These are phyloP conservation scores for Petunia axillaris DNA, from an alignment of 257 asterid genomes.

Conservation along the genomic window DNA sequence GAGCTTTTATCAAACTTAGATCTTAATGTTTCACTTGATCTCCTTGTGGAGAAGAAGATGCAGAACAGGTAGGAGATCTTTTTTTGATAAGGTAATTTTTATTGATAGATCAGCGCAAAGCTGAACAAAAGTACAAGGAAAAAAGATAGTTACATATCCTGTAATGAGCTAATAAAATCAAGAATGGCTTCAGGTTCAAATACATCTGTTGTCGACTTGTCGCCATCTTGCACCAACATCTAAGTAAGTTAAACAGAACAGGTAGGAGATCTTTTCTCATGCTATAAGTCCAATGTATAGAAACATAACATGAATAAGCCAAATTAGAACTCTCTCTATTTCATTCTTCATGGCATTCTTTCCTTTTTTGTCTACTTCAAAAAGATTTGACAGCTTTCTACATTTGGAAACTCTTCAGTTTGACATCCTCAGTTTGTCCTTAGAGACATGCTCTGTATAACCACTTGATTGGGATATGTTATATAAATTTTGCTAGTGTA, in stretches of 20 bases:
- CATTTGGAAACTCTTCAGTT: background rate
- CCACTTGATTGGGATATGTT: background rate
- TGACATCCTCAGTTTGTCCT: constrained; percentile 9
- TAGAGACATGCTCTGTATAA: background rate
- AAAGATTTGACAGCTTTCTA: background rate
- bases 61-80: background rate
- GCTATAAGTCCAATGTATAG: background rate
- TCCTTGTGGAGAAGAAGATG: constrained; percentile 18
- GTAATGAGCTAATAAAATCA: too few species aligned
- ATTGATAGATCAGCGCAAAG: too few species aligned
- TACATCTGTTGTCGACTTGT: too few species aligned
- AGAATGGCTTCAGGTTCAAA: too few species aligned
- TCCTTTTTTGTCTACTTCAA: background rate
- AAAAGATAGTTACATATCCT: too few species aligned
- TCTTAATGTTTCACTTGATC: constrained; percentile 15
- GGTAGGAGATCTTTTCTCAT: constrained; percentile 6
- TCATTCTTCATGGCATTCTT: background rate
- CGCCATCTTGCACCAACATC: too few species aligned
- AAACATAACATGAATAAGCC: constrained; percentile 2
- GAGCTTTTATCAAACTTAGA: constrained; percentile 1
- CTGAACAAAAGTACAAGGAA: too few species aligned
- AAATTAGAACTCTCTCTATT: constrained; percentile 7
- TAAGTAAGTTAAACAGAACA: background rate
- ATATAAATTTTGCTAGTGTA: background rate
- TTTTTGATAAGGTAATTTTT: background rate